A percentile compares a stretch with the other conserved stretches of the same genome.
These are phyloP conservation scores for Filosporella fistucella DNA, from an alignment of 495 filamentous ascomycete genomes.

Conservation along the genomic window DNA sequence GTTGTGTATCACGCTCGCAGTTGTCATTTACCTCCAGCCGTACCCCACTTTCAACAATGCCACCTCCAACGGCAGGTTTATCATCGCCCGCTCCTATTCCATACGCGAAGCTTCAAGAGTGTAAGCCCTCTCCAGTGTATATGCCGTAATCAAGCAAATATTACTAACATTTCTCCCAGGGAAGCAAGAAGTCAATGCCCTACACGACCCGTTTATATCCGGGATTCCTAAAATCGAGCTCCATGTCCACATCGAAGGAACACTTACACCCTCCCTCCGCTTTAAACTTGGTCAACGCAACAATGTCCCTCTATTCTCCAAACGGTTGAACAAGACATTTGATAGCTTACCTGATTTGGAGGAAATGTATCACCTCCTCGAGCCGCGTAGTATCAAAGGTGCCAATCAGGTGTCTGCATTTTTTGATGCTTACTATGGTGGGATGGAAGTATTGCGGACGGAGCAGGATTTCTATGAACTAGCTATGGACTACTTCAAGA, in stretches of 20 bases:
- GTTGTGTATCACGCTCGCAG: too few relatives aligned
- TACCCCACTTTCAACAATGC: too few relatives aligned
- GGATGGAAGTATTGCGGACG: slow-evolving; percentile 56
- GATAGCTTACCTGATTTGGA: not conserved
- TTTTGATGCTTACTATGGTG: slow-evolving; percentile 70
- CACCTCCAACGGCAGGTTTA: too few relatives aligned
- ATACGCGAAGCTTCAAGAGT: not conserved
- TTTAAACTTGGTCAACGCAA: slow-evolving; percentile 63
- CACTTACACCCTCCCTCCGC: slow-evolving; percentile 60
- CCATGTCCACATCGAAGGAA: slow-evolving; percentile 72
- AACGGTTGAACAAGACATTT: not conserved
- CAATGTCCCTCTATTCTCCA: slow-evolving; percentile 42
- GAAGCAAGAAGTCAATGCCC: not conserved
- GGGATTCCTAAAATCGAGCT: slow-evolving; percentile 69
- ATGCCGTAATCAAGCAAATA: not conserved
- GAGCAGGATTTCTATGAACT: slow-evolving; percentile 63
- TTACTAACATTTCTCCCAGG: not conserved
- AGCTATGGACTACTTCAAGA: slow-evolving; percentile 64
- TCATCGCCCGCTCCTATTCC: too few relatives aligned
- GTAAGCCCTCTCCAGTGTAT: not conserved
- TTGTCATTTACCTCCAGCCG: too few relatives aligned
- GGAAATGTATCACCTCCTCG: slow-evolving; percentile 3
- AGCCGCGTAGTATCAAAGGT: slow-evolving; percentile 1
- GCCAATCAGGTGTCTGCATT: slow-evolving; percentile 32
- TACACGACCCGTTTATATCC: slow-evolving; percentile 2